Conservation (phyloP, 768 basidiomycete species). For the Amanita rimosa region DNA sequence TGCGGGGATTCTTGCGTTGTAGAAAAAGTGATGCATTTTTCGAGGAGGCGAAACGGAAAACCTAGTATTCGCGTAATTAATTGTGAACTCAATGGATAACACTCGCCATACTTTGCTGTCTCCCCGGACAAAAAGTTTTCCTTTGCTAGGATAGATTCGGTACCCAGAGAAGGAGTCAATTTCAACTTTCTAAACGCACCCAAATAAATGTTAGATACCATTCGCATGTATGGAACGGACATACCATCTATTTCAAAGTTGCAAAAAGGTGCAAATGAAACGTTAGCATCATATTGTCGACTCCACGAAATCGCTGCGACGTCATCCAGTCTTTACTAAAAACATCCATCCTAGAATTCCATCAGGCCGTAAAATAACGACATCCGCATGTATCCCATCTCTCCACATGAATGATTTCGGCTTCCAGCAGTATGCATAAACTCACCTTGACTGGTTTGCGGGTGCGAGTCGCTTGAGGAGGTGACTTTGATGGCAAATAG, state of each 20-base stretch:
- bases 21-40: constrained; percentile 96
- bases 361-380: not conserved
- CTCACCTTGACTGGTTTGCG: constrained; percentile 1
- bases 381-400: not conserved
- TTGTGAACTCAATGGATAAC: not conserved
- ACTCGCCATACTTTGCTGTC: constrained; percentile 73
- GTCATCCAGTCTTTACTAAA: not conserved
- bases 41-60: constrained; percentile 90
- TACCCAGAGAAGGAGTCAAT: constrained; percentile 96
- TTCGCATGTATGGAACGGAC: constrained; percentile 12
- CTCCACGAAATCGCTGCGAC: not conserved
- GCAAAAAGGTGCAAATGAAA: not conserved
- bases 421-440: not conserved
- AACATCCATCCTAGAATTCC: not conserved
- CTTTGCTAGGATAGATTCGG: constrained; percentile 98
- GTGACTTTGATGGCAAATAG: not conserved
- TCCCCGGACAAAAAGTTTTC: constrained; percentile 89
- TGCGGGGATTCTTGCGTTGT: constrained; percentile 99
- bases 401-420: not conserved
- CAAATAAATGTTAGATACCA: constrained; percentile 10
- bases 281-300: not conserved
- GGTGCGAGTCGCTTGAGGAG: not conserved
- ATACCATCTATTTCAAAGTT: constrained; percentile 26
- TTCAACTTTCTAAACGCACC: constrained; percentile 89
- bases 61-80: constrained; percentile 27